These are phyloP conservation scores for Pythium pyrilobum DNA, from an alignment of 352 stramenopile genomes.

Conservation along the genomic window DNA sequence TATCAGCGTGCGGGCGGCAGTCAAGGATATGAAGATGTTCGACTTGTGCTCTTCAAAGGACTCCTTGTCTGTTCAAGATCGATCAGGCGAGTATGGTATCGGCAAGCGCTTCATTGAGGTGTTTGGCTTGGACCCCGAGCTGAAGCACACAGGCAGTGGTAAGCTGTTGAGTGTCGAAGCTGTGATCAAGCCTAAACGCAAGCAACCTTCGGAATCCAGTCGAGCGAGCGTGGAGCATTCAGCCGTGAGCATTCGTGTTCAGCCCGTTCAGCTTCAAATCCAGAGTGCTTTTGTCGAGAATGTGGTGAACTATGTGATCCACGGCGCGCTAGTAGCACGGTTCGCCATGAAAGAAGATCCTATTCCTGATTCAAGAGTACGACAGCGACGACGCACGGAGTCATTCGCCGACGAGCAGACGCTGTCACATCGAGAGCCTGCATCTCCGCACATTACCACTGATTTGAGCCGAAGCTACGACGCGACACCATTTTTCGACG, in stretches of 20 bases:
- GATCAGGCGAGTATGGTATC: background rate
- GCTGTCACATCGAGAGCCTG: background rate
- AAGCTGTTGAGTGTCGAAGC: constrained; percentile 46
- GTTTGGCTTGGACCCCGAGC: constrained; percentile 38
- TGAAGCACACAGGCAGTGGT: background rate
- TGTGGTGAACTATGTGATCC: constrained; percentile 46
- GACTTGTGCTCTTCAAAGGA: constrained; percentile 42
- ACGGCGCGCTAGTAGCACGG: constrained; percentile 45
- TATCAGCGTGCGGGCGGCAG: constrained; percentile 35
- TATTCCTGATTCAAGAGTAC: background rate
- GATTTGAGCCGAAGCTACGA: background rate
- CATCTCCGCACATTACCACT: background rate
- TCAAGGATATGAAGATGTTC: constrained; percentile 71
- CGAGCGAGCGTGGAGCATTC: too few species aligned
- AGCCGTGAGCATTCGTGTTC: constrained; percentile 29
- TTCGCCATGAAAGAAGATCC: constrained; percentile 26
- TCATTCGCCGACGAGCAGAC: constrained; percentile 11
- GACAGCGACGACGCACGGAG: constrained; percentile 7
- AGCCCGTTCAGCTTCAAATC: constrained; percentile 50
- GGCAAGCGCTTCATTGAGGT: constrained; percentile 42
- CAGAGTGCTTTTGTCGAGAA: constrained; percentile 60
- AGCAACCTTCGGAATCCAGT: background rate
- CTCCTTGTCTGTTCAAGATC: background rate
- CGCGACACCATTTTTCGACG: constrained; percentile 63
- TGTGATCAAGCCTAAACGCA: constrained; percentile 20